Evolutionary conservation across 768 basidiomycete genomes (phyloP).

Genomic region (Boletus reticuloceps): DNA sequence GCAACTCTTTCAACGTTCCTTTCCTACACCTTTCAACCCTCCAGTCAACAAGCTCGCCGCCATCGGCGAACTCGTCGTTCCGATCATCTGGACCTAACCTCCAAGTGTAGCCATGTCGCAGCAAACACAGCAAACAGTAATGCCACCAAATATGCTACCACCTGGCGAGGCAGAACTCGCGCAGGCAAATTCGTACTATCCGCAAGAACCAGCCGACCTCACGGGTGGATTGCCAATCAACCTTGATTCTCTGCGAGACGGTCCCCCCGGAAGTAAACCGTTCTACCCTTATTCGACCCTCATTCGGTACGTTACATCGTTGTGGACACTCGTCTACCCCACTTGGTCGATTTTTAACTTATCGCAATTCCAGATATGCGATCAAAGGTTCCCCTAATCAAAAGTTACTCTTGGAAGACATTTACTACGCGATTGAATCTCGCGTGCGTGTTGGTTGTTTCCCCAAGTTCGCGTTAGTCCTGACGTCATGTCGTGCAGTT

Average conservation of each 20-base stretch:
- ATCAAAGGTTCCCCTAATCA: conserved; percentile 90
- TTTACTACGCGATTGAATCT: conserved; percentile 89
- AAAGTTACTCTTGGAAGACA: conserved; percentile 82
- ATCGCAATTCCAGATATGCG: conserved; percentile 58
- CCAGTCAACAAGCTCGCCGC: conserved; percentile 22
- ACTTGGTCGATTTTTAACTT: neutral
- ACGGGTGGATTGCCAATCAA: conserved; percentile 84
- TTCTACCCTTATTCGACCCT: conserved; percentile 91
- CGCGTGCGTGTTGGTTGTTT: conserved; percentile 50
- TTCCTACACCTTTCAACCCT: conserved; percentile 30
- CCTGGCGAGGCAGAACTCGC: conserved; percentile 53
- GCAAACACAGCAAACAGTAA: conserved; percentile 48
- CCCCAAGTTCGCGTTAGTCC: neutral
- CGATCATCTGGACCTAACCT: conserved; percentile 8
- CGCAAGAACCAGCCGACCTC: conserved; percentile 73
- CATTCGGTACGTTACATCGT: conserved; percentile 61
- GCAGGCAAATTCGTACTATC: conserved; percentile 61
- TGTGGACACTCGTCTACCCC: neutral
- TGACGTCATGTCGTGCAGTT: conserved; percentile 48
- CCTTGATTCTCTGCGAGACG: conserved; percentile 82
- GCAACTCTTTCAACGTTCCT: conserved; percentile 38
- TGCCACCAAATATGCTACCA: conserved; percentile 61
- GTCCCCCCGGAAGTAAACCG: conserved; percentile 85
- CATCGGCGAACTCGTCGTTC: conserved; percentile 10
- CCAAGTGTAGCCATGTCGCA: conserved; percentile 43